phyloP scores from a whole-genome alignment of 2,329 filamentous ascomycete species.

The Aspergillus latus region DNA sequence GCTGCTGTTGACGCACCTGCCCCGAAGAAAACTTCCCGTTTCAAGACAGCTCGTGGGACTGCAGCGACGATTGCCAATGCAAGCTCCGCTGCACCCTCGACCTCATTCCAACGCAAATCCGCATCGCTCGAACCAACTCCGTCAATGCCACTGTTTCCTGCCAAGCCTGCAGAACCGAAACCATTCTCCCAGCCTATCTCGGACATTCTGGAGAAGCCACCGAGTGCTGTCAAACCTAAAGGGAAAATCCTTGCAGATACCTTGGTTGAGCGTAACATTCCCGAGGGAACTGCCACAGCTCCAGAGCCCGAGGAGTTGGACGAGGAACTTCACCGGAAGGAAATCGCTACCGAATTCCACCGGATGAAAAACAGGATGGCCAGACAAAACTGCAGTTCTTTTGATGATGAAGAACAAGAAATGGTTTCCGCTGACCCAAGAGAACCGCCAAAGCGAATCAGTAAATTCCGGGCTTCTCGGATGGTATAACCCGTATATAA shows the following conservation, averaged over 20 bases:
- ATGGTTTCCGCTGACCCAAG: conserved; percentile 67
- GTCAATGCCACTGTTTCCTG: conserved; percentile 39
- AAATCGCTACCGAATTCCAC: conserved; percentile 81
- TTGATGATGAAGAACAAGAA: conserved; percentile 67
- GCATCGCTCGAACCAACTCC: conserved; percentile 21
- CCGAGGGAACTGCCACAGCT: conserved; percentile 32
- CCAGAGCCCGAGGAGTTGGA: conserved; percentile 68
- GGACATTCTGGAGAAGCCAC: conserved; percentile 23
- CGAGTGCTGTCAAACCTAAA: conserved; percentile 40
- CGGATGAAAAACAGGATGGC: conserved; percentile 79
- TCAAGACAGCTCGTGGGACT: conserved; percentile 40
- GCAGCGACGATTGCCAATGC: conserved; percentile 11
- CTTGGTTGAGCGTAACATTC: conserved; percentile 53
- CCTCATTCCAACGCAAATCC: conserved; percentile 24
- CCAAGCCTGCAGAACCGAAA: conserved; percentile 37
- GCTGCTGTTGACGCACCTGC: conserved; percentile 17
- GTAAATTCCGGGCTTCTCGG: conserved; percentile 50
- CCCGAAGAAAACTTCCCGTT: conserved; percentile 46
- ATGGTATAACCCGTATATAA: conserved; percentile 31
- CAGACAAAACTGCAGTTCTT: conserved; percentile 77
- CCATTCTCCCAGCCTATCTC: conserved; percentile 41
- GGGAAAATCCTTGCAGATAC: conserved; percentile 59
- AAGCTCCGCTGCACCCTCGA: conserved; percentile 10
- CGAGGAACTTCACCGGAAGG: conserved; percentile 68
- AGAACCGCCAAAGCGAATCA: conserved; percentile 47